A percentile compares a stretch with the other conserved stretches of the same genome.
phyloP scores from a whole-genome alignment of 257 asterid genomes.

The Rubia yunnanensis region DNA sequence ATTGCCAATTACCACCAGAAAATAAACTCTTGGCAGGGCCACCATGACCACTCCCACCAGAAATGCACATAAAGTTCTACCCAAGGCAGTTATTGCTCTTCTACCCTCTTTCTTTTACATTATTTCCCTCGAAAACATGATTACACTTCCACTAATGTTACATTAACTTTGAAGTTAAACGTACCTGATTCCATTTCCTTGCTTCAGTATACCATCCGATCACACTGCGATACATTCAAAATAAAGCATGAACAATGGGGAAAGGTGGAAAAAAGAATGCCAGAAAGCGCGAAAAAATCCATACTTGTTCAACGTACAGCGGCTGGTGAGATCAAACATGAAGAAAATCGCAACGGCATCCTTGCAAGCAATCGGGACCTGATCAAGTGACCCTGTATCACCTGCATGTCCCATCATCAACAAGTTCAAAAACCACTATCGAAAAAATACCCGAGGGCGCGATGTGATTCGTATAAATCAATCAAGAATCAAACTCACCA shows the following conservation, averaged over 20 bases:
- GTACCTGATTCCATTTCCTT: conserved; percentile 85
- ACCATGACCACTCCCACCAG: background rate
- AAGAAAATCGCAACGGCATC: conserved; percentile 79
- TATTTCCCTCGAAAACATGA: background rate
- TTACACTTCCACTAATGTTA: background rate
- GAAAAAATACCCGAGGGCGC: background rate
- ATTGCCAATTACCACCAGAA: conserved; percentile 13
- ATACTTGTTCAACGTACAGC: conserved; percentile 63
- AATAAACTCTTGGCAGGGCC: conserved; percentile 7
- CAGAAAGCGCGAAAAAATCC: background rate
- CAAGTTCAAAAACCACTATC: background rate
- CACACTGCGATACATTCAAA: conserved; percentile 40
- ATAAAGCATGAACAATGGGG: background rate
- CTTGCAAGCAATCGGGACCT: conserved; percentile 86
- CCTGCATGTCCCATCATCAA: conserved; percentile 27
- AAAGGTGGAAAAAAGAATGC: background rate
- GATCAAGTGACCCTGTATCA: conserved; percentile 53
- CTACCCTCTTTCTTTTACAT: too few species aligned
- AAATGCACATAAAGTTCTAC: background rate
- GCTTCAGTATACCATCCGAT: conserved; percentile 76
- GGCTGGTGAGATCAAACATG: conserved; percentile 89
- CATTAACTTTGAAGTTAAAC: background rate
- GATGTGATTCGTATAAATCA: background rate
- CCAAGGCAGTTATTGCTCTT: conserved; percentile 16
- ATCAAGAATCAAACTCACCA: conserved; percentile 31